Base-by-base conservation (phyloP, 2,329 filamentous ascomycete species). In the Penicillium sp. region DNA sequence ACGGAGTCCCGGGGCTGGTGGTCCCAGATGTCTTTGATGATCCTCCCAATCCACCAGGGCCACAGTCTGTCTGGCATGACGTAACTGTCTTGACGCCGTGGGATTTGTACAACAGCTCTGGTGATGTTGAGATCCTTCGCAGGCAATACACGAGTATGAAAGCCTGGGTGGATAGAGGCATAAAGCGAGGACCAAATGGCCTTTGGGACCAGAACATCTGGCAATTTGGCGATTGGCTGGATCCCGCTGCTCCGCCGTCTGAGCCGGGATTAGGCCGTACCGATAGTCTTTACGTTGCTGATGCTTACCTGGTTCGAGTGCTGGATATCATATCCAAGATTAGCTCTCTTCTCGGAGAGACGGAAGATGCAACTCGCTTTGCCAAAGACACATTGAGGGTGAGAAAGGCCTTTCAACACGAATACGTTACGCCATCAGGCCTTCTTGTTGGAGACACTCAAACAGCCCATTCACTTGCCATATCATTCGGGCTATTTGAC, bases 211-310 rank as follows among this genome's bases (percentile, higher is more conserved):
- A 60, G 4, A 55, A 58, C 0, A 56, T 63, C 6, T 71, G 64
- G 55, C 70, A 76, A 51, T 65, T 72, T 3, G 71, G 66, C 5
- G 73, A 76, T 61, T 76, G 73, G 73, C 62, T 76, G 0, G 73
- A 76, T 53, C 74, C 73, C 1, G 59, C 59, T 2, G 69, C 73
- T 4, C 72, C 72, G 2, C 57, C 67, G 3, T 63, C 67, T 4
- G 62, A 68, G 8, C 67, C 71, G 2, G 69, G 69, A 0, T 71
- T 71, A n/a, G 58, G 70, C 51, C 58, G 62, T 8, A 58, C 59
- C 18, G n/a, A n/a, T n/a, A n/a, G n/a, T n/a, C 63, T 74, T n/a
- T n/a, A n/a, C 6, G 73, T 75, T 5, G 67, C 73, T 2, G 70
- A 75, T 46, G 69, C 69, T 5, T 75, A 71, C 48, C 61, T 75